phyloP scores from a whole-genome alignment of 345 rosid genomes.

The Ricinus communis region DNA sequence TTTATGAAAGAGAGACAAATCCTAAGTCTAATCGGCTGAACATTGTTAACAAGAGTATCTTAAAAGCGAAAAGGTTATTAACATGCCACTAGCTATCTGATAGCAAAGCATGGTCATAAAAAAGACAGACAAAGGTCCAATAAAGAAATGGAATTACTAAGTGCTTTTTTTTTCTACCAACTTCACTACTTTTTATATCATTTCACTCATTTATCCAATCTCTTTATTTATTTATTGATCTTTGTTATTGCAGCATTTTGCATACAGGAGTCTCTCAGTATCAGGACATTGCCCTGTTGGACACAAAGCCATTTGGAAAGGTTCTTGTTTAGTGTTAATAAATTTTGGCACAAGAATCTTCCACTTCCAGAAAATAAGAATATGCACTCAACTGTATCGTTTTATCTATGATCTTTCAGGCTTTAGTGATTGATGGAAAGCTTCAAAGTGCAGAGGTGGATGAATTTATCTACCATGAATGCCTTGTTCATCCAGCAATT shows the following conservation, averaged over 20 bases:
- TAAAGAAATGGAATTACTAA: background rate
- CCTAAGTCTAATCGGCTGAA: background rate
- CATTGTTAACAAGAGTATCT: background rate
- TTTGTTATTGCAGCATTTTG: conserved; percentile 42
- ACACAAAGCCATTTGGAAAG: conserved; percentile 65
- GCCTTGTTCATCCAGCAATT: conserved; percentile 60
- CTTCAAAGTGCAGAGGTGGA: conserved; percentile 72
- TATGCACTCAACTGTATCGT: too few relatives aligned
- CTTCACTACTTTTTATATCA: background rate
- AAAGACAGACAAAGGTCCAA: conserved; percentile 24
- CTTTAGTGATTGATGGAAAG: conserved; percentile 66
- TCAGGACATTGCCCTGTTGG: conserved; percentile 65
- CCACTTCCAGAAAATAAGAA: background rate
- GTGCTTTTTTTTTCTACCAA: background rate
- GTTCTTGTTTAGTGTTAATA: conserved; percentile 11
- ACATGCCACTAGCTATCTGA: background rate
- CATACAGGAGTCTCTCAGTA: conserved; percentile 50
- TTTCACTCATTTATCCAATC: too few relatives aligned
- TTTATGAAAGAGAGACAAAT: background rate
- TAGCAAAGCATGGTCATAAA: conserved; percentile 12
- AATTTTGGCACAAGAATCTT: background rate
- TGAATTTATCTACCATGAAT: conserved; percentile 74
- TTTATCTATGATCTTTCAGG: conserved; percentile 28
- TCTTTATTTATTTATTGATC: too few relatives aligned
- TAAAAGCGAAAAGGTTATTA: background rate